phyloP scores from a whole-genome alignment of 2,329 filamentous ascomycete genomes.

The Xylariomycetidae sp. region DNA sequence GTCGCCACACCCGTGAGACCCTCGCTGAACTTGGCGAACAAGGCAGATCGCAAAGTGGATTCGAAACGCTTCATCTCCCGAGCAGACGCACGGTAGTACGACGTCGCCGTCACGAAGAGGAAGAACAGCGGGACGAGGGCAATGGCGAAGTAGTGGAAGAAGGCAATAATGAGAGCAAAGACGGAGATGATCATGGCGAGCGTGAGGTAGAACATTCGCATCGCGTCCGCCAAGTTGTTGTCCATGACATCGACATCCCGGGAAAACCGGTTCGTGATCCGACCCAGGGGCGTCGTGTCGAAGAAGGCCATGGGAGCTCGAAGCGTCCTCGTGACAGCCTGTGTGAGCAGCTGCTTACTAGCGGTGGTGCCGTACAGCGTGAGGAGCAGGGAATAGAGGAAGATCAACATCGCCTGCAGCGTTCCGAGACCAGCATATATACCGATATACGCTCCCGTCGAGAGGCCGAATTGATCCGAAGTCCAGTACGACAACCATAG shows the following conservation, averaged over 20 bases:
- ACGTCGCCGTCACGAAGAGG: conserved; percentile 74
- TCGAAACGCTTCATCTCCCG: conserved; percentile 94
- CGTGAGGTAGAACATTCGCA: conserved; percentile 89
- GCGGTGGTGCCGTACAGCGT: conserved; percentile 75
- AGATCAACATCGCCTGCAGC: conserved; percentile 67
- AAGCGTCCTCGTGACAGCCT: conserved; percentile 72
- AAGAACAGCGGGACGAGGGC: conserved; percentile 60
- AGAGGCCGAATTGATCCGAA: conserved; percentile 64
- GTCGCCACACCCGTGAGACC: conserved; percentile 76
- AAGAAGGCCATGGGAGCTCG: conserved; percentile 83
- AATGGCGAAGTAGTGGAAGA: conserved; percentile 79
- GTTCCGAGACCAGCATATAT: conserved; percentile 66
- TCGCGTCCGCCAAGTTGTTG: conserved; percentile 80
- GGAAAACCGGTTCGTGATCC: conserved; percentile 94
- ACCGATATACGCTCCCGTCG: conserved; percentile 65
- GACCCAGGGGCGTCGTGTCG: conserved; percentile 89
- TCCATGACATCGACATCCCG: conserved; percentile 97
- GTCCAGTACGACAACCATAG: conserved; percentile 96
- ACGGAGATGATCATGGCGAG: conserved; percentile 76
- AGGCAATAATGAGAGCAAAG: conserved; percentile 88
- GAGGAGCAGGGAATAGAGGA: conserved; percentile 71
- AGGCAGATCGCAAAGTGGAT: conserved; percentile 75
- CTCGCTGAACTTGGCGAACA: conserved; percentile 90
- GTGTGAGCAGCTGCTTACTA: conserved; percentile 74
- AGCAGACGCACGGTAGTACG: conserved; percentile 86